Conservation (phyloP, 2,329 filamentous ascomycete genomes). For the Nigrospora osmanthi region DNA sequence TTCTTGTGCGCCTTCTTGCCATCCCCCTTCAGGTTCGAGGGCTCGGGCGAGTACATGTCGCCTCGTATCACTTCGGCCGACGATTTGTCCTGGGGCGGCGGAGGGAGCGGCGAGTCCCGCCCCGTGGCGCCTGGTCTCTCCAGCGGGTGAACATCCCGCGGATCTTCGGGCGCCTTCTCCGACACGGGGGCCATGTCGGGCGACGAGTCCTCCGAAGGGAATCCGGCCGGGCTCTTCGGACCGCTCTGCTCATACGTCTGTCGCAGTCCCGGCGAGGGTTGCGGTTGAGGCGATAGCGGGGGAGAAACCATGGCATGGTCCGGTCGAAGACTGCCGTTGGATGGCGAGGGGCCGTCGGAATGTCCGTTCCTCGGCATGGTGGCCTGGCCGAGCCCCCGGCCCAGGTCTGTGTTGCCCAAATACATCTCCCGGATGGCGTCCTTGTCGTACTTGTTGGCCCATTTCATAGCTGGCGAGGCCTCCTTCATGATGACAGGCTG, state of each 20-base stretch:
- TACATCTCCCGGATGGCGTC: constrained; percentile 81
- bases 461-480: constrained; percentile 90
- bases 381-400: constrained; percentile 51
- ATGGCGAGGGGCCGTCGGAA: constrained; percentile 11
- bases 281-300: constrained; percentile 19
- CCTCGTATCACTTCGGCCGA: constrained; percentile 27
- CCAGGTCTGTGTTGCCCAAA: constrained; percentile 63
- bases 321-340: constrained; percentile 25
- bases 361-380: constrained; percentile 33
- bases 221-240: background rate
- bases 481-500: constrained; percentile 80
- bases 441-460: constrained; percentile 93
- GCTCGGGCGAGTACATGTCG: constrained; percentile 30
- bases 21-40: constrained; percentile 31
- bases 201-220: constrained; percentile 10
- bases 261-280: constrained; percentile 10
- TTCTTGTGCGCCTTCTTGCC: constrained; percentile 39
- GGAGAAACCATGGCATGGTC: constrained; percentile 34
- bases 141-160: constrained; percentile 25
- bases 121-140: constrained; percentile 22
- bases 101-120: constrained; percentile 30
- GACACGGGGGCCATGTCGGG: constrained; percentile 16
- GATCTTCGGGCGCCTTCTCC: constrained; percentile 28
- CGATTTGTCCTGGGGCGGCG: constrained; percentile 26
- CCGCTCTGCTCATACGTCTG: constrained; percentile 6